Evolutionary conservation across 805 yeast genomes (phyloP).

Genomic region (Wickerhamomyces bovis): DNA sequence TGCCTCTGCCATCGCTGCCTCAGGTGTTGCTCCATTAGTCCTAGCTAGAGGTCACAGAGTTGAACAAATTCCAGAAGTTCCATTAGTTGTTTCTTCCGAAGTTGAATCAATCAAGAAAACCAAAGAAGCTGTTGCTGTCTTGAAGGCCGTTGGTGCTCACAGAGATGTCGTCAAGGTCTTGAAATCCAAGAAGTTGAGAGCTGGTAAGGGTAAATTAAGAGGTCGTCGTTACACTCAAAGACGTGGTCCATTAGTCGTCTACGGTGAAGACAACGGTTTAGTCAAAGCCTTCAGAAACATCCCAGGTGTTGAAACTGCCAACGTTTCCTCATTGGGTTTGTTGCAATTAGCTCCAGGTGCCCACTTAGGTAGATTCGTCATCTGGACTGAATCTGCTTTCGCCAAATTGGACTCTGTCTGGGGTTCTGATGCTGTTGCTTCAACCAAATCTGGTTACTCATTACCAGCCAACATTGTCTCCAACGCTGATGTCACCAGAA

Average conservation of each 20-base stretch:
- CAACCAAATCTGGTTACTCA: constrained; percentile 82
- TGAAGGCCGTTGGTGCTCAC: constrained; percentile 98
- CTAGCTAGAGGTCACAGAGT: constrained; percentile 99
- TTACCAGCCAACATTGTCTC: constrained; percentile 93
- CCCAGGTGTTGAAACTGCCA: constrained; percentile 98
- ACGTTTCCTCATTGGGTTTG: constrained; percentile 87
- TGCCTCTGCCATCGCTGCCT: constrained; percentile 99
- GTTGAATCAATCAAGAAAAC: constrained; percentile 92
- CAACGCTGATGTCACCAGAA: constrained; percentile 93
- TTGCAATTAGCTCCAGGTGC: constrained; percentile 99
- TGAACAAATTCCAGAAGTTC: constrained; percentile 96
- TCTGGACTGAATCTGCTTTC: constrained; percentile 99
- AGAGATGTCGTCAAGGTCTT: constrained; percentile 96
- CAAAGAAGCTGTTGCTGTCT: constrained; percentile 96
- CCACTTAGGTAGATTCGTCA: constrained; percentile 98
- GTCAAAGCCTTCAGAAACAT: constrained; percentile 99
- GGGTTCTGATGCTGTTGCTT: constrained; percentile 85
- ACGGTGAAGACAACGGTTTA: constrained; percentile 95
- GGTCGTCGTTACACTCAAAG: constrained; percentile 99
- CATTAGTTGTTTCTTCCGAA: constrained; percentile 92
- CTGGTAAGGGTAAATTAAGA: constrained; percentile 99
- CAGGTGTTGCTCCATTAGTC: constrained; percentile 96
- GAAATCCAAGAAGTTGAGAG: constrained; percentile 98
- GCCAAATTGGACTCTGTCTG: constrained; percentile 94
- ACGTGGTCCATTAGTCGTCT: constrained; percentile 99